A percentile compares a stretch with the other conserved stretches of the same genome.
Conservation (phyloP, 2,329 filamentous ascomycete genomes). For the Dactylellina cionopaga region DNA sequence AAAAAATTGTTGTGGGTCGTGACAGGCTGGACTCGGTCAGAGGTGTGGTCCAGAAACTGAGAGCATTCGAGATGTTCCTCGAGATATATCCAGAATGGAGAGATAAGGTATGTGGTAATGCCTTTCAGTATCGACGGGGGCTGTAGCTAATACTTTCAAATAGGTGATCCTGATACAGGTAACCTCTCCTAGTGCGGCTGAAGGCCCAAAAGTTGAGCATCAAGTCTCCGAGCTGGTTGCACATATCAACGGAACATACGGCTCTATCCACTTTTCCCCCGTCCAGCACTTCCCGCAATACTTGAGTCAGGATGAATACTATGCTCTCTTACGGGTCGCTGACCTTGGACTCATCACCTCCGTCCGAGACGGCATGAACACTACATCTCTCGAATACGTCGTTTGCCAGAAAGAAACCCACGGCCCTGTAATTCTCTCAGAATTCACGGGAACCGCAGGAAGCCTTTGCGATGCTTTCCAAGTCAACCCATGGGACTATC, state of each 20-base stretch:
- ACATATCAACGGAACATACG: conserved; percentile 89
- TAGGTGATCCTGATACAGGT: conserved; percentile 94
- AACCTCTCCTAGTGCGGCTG: conserved; percentile 85
- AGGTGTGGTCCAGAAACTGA: conserved; percentile 93
- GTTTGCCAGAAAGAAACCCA: conserved; percentile 88
- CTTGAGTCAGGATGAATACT: conserved; percentile 87
- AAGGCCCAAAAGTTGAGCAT: conserved; percentile 82
- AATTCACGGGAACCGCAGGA: conserved; percentile 93
- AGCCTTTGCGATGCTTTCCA: conserved; percentile 86
- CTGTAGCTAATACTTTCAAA: conserved; percentile 12
- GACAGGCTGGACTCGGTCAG: conserved; percentile 93
- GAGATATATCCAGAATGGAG: conserved; percentile 91
- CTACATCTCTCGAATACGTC: conserved; percentile 92
- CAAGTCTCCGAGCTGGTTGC: conserved; percentile 91
- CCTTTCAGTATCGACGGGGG: too few species aligned
- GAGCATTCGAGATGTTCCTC: conserved; percentile 92
- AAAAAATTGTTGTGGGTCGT: conserved; percentile 93
- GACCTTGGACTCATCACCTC: conserved; percentile 95
- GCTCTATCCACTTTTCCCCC: conserved; percentile 86
- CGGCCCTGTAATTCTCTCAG: conserved; percentile 89
- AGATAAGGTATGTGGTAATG: conserved; percentile 71
- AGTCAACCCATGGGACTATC: conserved; percentile 95
- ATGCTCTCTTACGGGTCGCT: conserved; percentile 86
- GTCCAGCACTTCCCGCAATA: conserved; percentile 97
- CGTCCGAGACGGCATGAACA: conserved; percentile 97